Evolutionary conservation across 768 basidiomycete species (phyloP).

Genomic region (Trichaptum fuscoviolaceum): DNA sequence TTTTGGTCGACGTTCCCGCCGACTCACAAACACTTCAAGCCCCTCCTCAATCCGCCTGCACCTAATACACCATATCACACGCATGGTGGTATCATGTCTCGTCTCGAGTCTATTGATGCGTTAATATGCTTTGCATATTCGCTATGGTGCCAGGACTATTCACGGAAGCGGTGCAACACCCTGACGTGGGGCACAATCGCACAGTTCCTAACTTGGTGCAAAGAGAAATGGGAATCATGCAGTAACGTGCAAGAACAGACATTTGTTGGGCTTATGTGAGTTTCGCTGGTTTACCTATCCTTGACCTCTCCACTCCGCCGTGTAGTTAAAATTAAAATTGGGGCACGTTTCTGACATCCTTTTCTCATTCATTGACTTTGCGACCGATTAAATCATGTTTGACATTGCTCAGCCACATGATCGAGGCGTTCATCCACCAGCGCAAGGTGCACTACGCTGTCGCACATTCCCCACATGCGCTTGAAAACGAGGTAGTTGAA

Average conservation of each 20-base stretch:
- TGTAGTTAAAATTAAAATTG: neutral
- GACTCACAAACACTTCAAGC: slow-evolving; percentile 57
- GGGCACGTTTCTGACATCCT: slow-evolving; percentile 18
- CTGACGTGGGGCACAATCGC: slow-evolving; percentile 67
- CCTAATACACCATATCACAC: slow-evolving; percentile 69
- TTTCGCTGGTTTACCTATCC: slow-evolving; percentile 17
- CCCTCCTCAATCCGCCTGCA: slow-evolving; percentile 58
- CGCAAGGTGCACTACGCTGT: slow-evolving; percentile 43
- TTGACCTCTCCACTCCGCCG: slow-evolving; percentile 12
- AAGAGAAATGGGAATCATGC: slow-evolving; percentile 57
- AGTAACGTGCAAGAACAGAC: slow-evolving; percentile 47
- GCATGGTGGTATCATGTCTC: slow-evolving; percentile 67
- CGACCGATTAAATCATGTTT: slow-evolving; percentile 4
- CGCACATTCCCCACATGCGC: slow-evolving; percentile 10
- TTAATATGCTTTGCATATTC: slow-evolving; percentile 81
- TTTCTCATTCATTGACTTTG: slow-evolving; percentile 24
- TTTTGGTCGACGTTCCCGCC: slow-evolving; percentile 70
- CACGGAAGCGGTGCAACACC: slow-evolving; percentile 46
- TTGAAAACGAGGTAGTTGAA: slow-evolving; percentile 5
- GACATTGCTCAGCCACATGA: slow-evolving; percentile 39
- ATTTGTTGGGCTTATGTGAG: slow-evolving; percentile 80
- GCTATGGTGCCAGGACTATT: slow-evolving; percentile 73
- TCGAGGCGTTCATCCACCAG: slow-evolving; percentile 67
- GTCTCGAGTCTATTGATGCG: slow-evolving; percentile 76
- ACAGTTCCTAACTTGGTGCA: slow-evolving; percentile 68